These are phyloP conservation scores for Aspergillus amoenus DNA, from an alignment of 2,329 filamentous ascomycete species.

Conservation along the genomic window DNA sequence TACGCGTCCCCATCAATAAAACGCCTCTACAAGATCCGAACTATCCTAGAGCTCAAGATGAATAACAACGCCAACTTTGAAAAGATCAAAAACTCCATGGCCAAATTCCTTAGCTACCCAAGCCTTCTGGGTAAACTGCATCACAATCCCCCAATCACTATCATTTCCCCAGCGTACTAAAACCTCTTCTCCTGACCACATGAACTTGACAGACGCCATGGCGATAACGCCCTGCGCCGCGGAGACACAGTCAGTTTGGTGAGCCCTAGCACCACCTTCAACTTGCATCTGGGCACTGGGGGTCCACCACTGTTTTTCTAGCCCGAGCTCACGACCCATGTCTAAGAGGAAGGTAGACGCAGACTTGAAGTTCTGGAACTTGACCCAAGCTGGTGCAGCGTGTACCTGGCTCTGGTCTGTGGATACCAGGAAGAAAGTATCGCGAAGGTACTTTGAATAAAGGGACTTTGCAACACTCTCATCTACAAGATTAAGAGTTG, in stretches of 20 bases:
- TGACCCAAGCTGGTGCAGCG: slow-evolving; percentile 20
- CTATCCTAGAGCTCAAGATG: slow-evolving; percentile 8
- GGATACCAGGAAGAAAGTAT: slow-evolving; percentile 20
- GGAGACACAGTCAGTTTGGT: neutral
- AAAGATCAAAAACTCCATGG: neutral
- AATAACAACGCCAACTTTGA: slow-evolving; percentile 19
- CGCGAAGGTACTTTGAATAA: neutral
- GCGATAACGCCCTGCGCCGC: slow-evolving; percentile 7
- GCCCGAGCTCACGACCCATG: slow-evolving; percentile 16
- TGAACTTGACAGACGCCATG: slow-evolving; percentile 21
- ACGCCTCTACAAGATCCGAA: neutral
- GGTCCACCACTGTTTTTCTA: slow-evolving; percentile 9
- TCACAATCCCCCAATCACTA: slow-evolving; percentile 16
- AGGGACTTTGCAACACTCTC: neutral
- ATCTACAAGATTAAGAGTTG: neutral
- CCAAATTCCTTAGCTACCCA: slow-evolving; percentile 14
- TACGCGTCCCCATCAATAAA: neutral
- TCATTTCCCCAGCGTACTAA: slow-evolving; percentile 20
- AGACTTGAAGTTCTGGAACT: slow-evolving; percentile 14
- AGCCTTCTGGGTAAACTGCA: slow-evolving; percentile 14
- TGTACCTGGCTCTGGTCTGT: slow-evolving; percentile 6
- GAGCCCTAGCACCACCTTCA: slow-evolving; percentile 1
- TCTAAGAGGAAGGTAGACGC: slow-evolving; percentile 16
- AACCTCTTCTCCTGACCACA: slow-evolving; percentile 22
- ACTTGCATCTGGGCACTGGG: slow-evolving; percentile 11